These are phyloP conservation scores for Penicillium longicatenatum DNA, from an alignment of 495 filamentous ascomycete genomes.

Conservation along the genomic window DNA sequence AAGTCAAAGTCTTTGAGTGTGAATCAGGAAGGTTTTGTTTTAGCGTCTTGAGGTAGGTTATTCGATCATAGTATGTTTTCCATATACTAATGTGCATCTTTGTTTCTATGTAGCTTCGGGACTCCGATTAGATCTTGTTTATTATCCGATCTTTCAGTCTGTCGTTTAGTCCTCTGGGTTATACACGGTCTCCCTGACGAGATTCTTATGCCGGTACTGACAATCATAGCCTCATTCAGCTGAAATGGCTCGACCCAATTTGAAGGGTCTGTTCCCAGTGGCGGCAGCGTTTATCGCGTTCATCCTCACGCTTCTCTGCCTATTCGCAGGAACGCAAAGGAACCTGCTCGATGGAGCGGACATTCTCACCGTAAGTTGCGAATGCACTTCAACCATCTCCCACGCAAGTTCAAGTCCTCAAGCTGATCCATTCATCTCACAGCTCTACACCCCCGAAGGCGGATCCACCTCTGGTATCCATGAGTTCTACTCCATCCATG, in stretches of 20 bases:
- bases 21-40: neutral
- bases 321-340: conserved; percentile 67
- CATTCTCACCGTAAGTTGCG: conserved; percentile 59
- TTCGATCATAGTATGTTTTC: neutral
- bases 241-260: conserved; percentile 11
- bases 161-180: neutral
- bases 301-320: conserved; percentile 65
- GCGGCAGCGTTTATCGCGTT: conserved; percentile 57
- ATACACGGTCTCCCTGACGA: neutral
- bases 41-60: neutral
- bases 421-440: conserved; percentile 22
- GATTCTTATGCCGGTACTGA: neutral
- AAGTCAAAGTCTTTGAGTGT: neutral
- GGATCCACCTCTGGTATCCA: conserved; percentile 57
- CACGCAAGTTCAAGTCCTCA: neutral
- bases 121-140: neutral
- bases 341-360: conserved; percentile 64
- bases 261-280: conserved; percentile 27
- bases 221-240: neutral
- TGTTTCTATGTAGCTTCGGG: neutral
- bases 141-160: neutral
- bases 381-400: neutral
- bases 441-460: conserved; percentile 44
- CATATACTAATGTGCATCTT: neutral
- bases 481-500: conserved; percentile 75